These are phyloP conservation scores for Malus sylvestris DNA, from an alignment of 306 rosid genomes.

Conservation along the genomic window DNA sequence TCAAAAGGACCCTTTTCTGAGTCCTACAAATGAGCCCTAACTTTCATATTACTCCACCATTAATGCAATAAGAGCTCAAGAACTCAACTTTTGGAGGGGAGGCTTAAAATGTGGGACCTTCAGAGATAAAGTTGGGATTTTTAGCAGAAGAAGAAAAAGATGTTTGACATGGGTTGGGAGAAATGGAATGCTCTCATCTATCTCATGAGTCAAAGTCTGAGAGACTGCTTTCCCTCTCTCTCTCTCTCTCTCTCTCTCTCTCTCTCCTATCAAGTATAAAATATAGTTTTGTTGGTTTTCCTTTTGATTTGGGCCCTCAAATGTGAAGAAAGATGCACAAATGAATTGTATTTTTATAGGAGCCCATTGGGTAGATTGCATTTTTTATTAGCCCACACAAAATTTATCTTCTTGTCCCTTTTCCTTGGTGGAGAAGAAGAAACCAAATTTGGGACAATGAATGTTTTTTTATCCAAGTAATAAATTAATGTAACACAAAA, in stretches of 20 bases:
- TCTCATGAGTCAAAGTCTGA: background rate
- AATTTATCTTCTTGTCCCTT: too few species aligned
- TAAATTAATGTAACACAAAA: background rate
- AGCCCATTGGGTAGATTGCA: background rate
- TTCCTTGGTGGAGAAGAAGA: background rate
- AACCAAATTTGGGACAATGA: too few species aligned
- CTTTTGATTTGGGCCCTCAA: background rate
- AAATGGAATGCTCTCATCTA: background rate
- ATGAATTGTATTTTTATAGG: background rate
- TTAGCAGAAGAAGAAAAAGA: background rate
- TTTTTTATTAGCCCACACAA: background rate
- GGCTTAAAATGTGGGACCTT: slow-evolving; percentile 1
- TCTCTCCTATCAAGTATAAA: background rate
- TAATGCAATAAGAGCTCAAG: background rate
- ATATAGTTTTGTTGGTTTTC: background rate
- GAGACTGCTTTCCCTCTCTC: background rate
- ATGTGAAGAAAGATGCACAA: too few species aligned
- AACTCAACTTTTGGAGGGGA: background rate
- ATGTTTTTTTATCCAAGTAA: too few species aligned
- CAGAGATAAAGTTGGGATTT: background rate
- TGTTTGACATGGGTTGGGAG: background rate
- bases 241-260: background rate
- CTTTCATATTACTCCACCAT: background rate
- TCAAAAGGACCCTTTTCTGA: background rate
- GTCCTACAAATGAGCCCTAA: background rate